Evolutionary conservation across 139 green algal species (phyloP).

Genomic region (Chlorella vulgaris): DNA sequence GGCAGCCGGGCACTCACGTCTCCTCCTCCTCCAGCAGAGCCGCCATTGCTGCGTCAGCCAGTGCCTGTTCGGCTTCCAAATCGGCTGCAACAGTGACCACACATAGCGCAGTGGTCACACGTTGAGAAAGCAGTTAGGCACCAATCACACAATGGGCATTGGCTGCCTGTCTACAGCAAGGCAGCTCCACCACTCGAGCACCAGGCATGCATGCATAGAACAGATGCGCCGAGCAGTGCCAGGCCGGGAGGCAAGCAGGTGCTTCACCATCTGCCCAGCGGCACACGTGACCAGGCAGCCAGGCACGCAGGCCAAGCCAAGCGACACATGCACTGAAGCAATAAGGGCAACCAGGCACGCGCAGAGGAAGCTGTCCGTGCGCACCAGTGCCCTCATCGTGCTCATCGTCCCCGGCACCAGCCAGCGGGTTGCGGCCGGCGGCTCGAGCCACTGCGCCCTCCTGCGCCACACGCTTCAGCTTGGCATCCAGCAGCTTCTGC

Average conservation of each 20-base stretch:
- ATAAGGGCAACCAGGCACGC: too few relatives aligned
- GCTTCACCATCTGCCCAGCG: too few relatives aligned
- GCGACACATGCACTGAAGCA: too few relatives aligned
- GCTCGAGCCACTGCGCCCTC: slow-evolving; percentile 49
- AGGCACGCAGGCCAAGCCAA: too few relatives aligned
- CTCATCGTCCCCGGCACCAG: slow-evolving; percentile 30
- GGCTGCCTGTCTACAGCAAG: not conserved
- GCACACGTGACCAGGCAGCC: too few relatives aligned
- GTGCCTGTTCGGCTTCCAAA: slow-evolving; percentile 31
- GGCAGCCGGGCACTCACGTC: slow-evolving; percentile 23
- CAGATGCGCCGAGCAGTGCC: too few relatives aligned
- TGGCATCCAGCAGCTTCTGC: slow-evolving; percentile 65
- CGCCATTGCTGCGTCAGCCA: slow-evolving; percentile 64
- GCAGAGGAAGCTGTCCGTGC: not conserved
- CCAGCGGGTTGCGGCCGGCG: slow-evolving; percentile 39
- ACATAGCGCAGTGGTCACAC: not conserved
- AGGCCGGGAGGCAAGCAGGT: too few relatives aligned
- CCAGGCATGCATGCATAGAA: too few relatives aligned
- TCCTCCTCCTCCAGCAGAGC: slow-evolving; percentile 61
- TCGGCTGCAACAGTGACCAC: slow-evolving; percentile 14
- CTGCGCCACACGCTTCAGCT: slow-evolving; percentile 57
- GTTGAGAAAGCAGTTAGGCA: not conserved
- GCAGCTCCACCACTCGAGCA: too few relatives aligned
- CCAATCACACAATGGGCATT: not conserved
- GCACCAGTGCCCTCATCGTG: slow-evolving; percentile 18